A percentile compares a stretch with the other conserved stretches of the same genome.
Conservation (phyloP, 176 grass and related monocot species). For the Chloris gayana region DNA sequence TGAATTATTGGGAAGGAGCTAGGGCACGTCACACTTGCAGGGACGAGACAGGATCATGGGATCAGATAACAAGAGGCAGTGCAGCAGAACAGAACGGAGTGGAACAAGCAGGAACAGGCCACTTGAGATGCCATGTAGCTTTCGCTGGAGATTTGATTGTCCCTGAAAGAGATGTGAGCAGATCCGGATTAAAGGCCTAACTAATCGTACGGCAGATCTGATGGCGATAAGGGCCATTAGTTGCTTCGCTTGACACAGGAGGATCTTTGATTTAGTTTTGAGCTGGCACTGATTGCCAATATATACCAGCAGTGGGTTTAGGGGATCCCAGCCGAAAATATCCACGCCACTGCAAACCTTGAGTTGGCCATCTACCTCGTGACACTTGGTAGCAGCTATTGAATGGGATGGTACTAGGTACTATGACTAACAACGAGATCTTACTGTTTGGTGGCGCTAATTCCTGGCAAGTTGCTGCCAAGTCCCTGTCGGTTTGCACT, state of each 20-base stretch:
- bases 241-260: background rate
- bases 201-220: slow-evolving; percentile 18
- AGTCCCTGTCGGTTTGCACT: background rate
- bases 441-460: slow-evolving; percentile 4
- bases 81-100: slow-evolving; percentile 1
- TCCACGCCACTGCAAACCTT: slow-evolving; percentile 7
- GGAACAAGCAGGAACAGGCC: slow-evolving; percentile 18
- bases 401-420: background rate
- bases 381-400: slow-evolving; percentile 25
- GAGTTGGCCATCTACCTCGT: background rate
- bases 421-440: slow-evolving; percentile 19
- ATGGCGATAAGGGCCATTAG: slow-evolving; percentile 9
- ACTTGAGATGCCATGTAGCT: background rate
- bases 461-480: slow-evolving; percentile 22
- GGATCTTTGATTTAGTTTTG: background rate
- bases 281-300: slow-evolving; percentile 3
- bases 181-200: slow-evolving; percentile 13
- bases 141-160: slow-evolving; percentile 7
- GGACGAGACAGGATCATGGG: background rate
- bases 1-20: slow-evolving; percentile 15
- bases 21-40: background rate
- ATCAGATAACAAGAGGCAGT: background rate
- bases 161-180: slow-evolving; percentile 2
- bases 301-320: background rate
- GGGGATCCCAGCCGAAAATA: slow-evolving; percentile 2